These are phyloP conservation scores for Mortierella hygrophila DNA, from an alignment of 192 early-diverging fungal genomes.

Conservation along the genomic window DNA sequence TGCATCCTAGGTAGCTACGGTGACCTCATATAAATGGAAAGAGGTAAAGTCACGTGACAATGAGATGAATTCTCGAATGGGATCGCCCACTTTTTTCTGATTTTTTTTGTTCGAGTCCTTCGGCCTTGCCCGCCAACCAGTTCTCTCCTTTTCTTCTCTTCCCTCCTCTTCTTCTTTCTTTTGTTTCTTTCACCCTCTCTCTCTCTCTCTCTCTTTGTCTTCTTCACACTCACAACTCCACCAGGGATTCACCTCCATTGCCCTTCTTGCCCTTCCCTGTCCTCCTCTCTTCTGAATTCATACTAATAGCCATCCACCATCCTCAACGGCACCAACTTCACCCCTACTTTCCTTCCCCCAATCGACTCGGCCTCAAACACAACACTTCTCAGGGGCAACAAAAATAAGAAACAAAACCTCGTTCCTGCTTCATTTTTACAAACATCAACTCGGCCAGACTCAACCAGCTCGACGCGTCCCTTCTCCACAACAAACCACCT, in stretches of 20 bases:
- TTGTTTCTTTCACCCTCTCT: neutral
- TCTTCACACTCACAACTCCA: neutral
- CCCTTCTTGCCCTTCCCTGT: neutral
- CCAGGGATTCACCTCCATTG: neutral
- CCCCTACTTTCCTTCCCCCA: neutral
- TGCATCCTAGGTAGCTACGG: neutral
- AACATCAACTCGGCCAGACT: neutral
- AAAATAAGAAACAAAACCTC: neutral
- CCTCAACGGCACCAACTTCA: neutral
- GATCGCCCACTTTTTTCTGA: constrained; percentile 22
- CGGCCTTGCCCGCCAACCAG: neutral
- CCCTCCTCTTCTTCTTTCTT: neutral
- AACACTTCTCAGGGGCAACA: neutral
- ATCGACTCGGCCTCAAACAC: neutral
- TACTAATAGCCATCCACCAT: neutral
- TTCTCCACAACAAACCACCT: neutral
- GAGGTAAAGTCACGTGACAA: neutral
- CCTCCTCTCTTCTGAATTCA: neutral
- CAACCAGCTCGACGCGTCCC: neutral
- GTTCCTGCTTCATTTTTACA: neutral
- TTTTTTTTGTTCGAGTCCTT: constrained; percentile 7
- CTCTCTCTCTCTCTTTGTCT: neutral
- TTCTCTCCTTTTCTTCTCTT: neutral
- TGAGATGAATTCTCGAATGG: constrained; percentile 26
- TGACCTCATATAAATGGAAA: neutral